These are phyloP conservation scores for Actinidia polygama DNA, from an alignment of 179 eudicot species.

Conservation along the genomic window DNA sequence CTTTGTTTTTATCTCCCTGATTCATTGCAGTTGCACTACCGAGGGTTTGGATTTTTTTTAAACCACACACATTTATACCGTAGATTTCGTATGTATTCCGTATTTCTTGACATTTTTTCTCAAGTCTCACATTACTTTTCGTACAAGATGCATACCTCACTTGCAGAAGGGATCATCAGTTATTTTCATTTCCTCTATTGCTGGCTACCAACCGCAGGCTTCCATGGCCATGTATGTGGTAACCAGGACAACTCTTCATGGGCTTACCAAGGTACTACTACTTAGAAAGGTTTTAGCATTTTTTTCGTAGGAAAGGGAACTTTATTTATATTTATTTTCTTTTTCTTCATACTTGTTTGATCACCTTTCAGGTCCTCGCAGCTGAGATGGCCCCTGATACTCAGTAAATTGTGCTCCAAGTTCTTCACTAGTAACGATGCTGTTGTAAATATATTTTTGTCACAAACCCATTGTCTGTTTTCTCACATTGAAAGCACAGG, in stretches of 20 bases:
- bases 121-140: neutral
- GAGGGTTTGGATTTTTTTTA: neutral
- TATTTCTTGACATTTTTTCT: neutral
- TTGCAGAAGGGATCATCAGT: slow-evolving; percentile 73
- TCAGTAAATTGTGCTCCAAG: slow-evolving; percentile 56
- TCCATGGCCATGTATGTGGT: slow-evolving; percentile 86
- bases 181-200: slow-evolving; percentile 71
- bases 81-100: neutral
- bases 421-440: slow-evolving; percentile 50
- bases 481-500: neutral
- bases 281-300: neutral
- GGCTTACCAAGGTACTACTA: slow-evolving; percentile 80
- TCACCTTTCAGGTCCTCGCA: slow-evolving; percentile 47
- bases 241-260: slow-evolving; percentile 91
- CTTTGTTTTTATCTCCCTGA: too few relatives aligned
- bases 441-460: slow-evolving; percentile 45
- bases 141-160: slow-evolving; percentile 82
- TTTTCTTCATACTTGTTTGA: neutral
- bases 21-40: too few relatives aligned
- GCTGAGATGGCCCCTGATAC: slow-evolving; percentile 57
- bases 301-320: neutral
- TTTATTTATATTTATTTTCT: too few relatives aligned
- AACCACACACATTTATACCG: neutral
- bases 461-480: neutral
- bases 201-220: slow-evolving; percentile 61